A percentile compares a stretch with the other conserved stretches of the same genome.
Conservation (phyloP, 2,329 filamentous ascomycete genomes). For the Trichocomaceae sp. region DNA sequence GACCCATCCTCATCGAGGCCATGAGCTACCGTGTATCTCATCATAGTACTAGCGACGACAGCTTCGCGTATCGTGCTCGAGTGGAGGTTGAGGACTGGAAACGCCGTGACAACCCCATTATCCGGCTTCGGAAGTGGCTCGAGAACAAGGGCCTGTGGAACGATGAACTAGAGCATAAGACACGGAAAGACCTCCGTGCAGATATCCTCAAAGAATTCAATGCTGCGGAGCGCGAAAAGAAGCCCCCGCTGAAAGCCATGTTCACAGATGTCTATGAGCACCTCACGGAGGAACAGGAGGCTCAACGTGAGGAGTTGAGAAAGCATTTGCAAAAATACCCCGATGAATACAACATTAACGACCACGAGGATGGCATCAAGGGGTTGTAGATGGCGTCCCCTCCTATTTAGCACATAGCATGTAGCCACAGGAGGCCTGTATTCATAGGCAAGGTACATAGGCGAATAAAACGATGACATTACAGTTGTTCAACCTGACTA, state of each 20-base stretch:
- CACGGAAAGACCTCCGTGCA: constrained; percentile 59
- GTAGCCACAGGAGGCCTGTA: neutral
- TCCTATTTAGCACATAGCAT: neutral
- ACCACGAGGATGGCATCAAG: constrained; percentile 66
- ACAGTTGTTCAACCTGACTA: too few relatives aligned
- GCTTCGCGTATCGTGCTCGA: constrained; percentile 86
- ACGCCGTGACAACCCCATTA: constrained; percentile 79
- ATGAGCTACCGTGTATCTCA: constrained; percentile 98
- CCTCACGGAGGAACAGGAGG: constrained; percentile 68
- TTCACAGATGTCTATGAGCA: constrained; percentile 90
- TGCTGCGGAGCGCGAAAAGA: constrained; percentile 56
- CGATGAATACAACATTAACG: constrained; percentile 77
- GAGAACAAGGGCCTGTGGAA: constrained; percentile 78
- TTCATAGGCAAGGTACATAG: neutral
- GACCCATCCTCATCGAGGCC: constrained; percentile 81
- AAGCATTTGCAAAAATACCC: constrained; percentile 79
- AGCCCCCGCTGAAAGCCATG: constrained; percentile 46
- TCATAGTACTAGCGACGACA: constrained; percentile 94
- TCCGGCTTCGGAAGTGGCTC: constrained; percentile 81
- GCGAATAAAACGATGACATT: neutral
- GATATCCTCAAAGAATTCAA: constrained; percentile 78
- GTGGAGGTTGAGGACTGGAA: constrained; percentile 97
- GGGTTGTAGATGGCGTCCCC: constrained; percentile 44
- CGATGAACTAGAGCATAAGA: constrained; percentile 70
- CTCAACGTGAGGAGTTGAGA: constrained; percentile 69